Conservation (phyloP, 106 monocot genomes). For the Ottelia alismoides region DNA sequence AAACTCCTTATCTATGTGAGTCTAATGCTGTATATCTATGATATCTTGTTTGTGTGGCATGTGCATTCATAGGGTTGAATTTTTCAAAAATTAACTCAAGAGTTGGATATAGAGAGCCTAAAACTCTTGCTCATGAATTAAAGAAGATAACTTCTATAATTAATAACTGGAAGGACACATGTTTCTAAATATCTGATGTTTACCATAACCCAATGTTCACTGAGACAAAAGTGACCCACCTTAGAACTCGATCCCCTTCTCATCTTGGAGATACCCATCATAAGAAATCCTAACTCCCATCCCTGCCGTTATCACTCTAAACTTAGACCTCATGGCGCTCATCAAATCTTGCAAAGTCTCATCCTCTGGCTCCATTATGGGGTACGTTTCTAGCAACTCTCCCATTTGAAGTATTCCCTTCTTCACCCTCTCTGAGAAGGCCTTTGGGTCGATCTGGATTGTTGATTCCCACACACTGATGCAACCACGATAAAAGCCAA, state of each 20-base stretch:
- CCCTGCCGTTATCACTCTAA: constrained; percentile 35
- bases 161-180: too few relatives aligned
- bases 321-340: constrained; percentile 49
- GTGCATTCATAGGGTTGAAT: too few relatives aligned
- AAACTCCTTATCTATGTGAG: too few relatives aligned
- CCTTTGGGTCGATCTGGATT: constrained; percentile 19
- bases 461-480: constrained; percentile 43
- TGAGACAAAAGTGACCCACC: too few relatives aligned
- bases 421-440: constrained; percentile 42
- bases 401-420: constrained; percentile 37
- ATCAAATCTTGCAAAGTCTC: constrained; percentile 43
- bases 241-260: constrained; percentile 11
- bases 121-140: too few relatives aligned
- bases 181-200: too few relatives aligned
- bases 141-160: too few relatives aligned
- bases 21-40: too few relatives aligned
- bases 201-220: too few relatives aligned
- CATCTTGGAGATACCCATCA: constrained; percentile 25
- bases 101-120: too few relatives aligned
- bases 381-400: constrained; percentile 32
- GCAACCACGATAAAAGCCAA: constrained; percentile 68
- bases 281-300: constrained; percentile 54
- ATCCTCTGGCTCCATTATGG: constrained; percentile 48
- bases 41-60: too few relatives aligned
- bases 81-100: too few relatives aligned